Base-by-base conservation (phyloP, 495 filamentous ascomycete genomes). In the Xylaria castorea region DNA sequence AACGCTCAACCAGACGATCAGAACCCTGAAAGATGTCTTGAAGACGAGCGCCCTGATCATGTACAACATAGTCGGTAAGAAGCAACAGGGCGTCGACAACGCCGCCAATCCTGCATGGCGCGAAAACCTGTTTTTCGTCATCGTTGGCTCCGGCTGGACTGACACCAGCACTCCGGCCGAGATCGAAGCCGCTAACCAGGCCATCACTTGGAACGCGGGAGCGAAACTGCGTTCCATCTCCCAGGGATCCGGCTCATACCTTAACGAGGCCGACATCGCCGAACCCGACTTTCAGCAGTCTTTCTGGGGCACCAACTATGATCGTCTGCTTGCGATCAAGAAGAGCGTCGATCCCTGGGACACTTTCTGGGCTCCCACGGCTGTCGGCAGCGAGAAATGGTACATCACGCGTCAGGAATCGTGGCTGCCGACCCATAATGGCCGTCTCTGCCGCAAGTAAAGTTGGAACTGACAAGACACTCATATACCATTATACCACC, bases 241-340 rank as follows among this genome's bases (percentile, higher is more conserved):
- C 0, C 82, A 80, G 2, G 81, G 80, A 5, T 74, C 80, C 8
- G 84, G 84, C 1, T 79, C 80, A 1, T 85, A 85, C 72, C 75
- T 85, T 44, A 79, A 75, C 32, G 84, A 87, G 79, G 82, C 79
- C 32, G 87, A 90, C 75, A 80, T 86, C 61, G 80, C 83, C 44
- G 87, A 91, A 72, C 88, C 89, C 0, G 75, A 89, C 72, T 91
- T 85, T 80, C 84, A 89, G 74, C 80, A 88, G 78, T 80, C 85
- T 1, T 91, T 90, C 80, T 91, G 84, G 70, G 89, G 80, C 16
- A 70, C 22, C 18, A 83, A 84, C 44, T 88, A 87, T 64, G 61
- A 72, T 1, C 78, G 73, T 3, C 73, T 89, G 42, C 80, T 82
- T 27, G 64, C 61, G 22, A 80, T 88, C 60, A 89, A 89, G 81